These are phyloP conservation scores for Dalbergia cochinchinensis DNA, from an alignment of 306 rosid genomes.

Conservation along the genomic window DNA sequence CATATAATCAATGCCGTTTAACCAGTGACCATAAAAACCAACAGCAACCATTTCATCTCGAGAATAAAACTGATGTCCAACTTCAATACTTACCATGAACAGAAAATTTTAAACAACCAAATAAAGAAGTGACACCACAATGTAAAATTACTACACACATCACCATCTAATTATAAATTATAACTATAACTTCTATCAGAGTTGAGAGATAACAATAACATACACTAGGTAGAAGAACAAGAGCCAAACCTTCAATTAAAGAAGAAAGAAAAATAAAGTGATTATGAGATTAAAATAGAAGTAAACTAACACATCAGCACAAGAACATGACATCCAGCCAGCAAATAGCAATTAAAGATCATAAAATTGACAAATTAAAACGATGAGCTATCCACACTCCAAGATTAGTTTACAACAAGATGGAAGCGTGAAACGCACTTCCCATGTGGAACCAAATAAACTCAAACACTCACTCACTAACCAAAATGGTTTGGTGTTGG, in stretches of 20 bases:
- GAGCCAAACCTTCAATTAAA: too few relatives aligned
- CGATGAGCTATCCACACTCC: too few relatives aligned
- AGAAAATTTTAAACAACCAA: constrained; percentile 38
- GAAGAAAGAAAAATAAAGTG: too few relatives aligned
- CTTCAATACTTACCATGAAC: constrained; percentile 72
- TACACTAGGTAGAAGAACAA: neutral
- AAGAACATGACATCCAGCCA: too few relatives aligned
- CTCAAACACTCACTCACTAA: constrained; percentile 26
- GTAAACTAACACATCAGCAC: too few relatives aligned
- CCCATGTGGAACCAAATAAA: constrained; percentile 52
- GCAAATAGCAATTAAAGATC: too few relatives aligned
- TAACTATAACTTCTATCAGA: neutral
- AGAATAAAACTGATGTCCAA: constrained; percentile 93
- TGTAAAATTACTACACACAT: neutral
- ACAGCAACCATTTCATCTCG: constrained; percentile 97
- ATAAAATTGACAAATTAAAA: too few relatives aligned
- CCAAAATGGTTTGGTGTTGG: constrained; percentile 57
- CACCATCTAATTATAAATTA: constrained; percentile 4
- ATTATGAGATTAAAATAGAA: too few relatives aligned
- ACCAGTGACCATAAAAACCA: constrained; percentile 97
- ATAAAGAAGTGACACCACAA: constrained; percentile 1
- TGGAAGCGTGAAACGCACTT: constrained; percentile 37
- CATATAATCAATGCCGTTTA: constrained; percentile 93
- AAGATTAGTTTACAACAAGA: constrained; percentile 12
- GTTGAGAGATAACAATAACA: neutral